These are phyloP conservation scores for Talaromyces sp. DNA, from an alignment of 2,329 filamentous ascomycete genomes.

Conservation along the genomic window DNA sequence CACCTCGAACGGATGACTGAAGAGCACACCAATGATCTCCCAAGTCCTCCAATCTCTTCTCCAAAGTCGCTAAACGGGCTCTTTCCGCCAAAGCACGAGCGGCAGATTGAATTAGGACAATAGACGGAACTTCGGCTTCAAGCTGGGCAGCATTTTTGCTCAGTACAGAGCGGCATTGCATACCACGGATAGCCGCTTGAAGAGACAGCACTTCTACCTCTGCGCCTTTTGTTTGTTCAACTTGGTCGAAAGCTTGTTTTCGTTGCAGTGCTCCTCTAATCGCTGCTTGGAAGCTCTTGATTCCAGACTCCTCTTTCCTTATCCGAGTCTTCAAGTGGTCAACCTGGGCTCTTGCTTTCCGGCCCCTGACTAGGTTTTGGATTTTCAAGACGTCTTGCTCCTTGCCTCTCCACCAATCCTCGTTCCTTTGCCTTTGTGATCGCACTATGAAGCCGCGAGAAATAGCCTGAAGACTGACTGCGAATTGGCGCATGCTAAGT, in stretches of 20 bases:
- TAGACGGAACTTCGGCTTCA: constrained; percentile 18
- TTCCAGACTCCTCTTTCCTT: constrained; percentile 36
- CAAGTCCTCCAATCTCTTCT: constrained; percentile 36
- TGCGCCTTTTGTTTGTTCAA: constrained; percentile 58
- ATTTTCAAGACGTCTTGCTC: constrained; percentile 70
- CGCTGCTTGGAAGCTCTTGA: constrained; percentile 51
- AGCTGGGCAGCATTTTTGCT: constrained; percentile 21
- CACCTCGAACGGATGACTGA: constrained; percentile 43
- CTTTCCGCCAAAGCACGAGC: constrained; percentile 32
- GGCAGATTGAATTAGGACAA: constrained; percentile 32
- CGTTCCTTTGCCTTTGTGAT: constrained; percentile 55
- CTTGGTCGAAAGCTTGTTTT: constrained; percentile 42
- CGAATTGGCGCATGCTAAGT: constrained; percentile 75
- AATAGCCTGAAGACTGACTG: constrained; percentile 71
- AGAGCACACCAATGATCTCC: constrained; percentile 37
- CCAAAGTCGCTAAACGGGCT: constrained; percentile 33
- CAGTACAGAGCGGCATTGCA: constrained; percentile 35
- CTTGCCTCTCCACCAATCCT: constrained; percentile 66
- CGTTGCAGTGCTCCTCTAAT: constrained; percentile 45
- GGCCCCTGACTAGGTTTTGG: constrained; percentile 70
- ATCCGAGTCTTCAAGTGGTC: constrained; percentile 35
- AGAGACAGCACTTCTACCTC: constrained; percentile 56
- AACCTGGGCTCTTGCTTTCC: constrained; percentile 38
- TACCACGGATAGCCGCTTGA: constrained; percentile 58
- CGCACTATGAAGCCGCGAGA: constrained; percentile 72